Evolutionary conservation across 140 eudicot species (phyloP), one percentile per base, ranked within the genome.

Genomic region (Cichorium intybus): DNA sequence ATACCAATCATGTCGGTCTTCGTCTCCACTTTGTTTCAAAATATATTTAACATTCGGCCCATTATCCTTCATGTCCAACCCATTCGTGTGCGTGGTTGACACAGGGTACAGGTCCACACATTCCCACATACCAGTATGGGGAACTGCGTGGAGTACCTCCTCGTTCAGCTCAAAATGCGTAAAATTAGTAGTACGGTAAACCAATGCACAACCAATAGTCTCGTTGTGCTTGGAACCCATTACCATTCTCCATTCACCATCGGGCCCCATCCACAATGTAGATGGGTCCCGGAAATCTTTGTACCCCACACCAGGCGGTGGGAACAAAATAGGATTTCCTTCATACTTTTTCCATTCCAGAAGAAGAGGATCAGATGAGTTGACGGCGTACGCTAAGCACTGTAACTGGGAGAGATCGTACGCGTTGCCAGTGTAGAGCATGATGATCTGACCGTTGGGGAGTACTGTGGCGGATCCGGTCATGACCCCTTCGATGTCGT

Each of bases 91-190:
- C 1, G 24, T 31, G n/a, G 77, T 72, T 6, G 89, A 83, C 41
- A 83, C 67, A 17, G 89, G 89, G 67, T 80, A 83, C 52, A 83
- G 78, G 48, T 83, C 89, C 58, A 83, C 86, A 50, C 89, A 83
- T 72, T 83, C 89, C 89, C 89, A 83, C 89, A 83, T 83, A 18
- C 86, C 89, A 5, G 86, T 83, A 21, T 64, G 81, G 17, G 48
- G 72, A 11, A 83, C 89, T 3, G 64, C 71, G 23, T 83, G 89
- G 27, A 83, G 75, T 31, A 47, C 33, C 60, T 74, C 78, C 2
- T 80, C 74, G 7, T 58, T 35, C 7, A 76, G 52, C 11, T 71
- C 82, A 52, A 60, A 83, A 15, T 66, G 77, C 5, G 71, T 80
- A 24, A 83, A 83, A 29, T 83, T 76, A 26, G 60, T 50, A 0